phyloP scores from a whole-genome alignment of 2,329 filamentous ascomycete species.

The Aureobasidium sp. region DNA sequence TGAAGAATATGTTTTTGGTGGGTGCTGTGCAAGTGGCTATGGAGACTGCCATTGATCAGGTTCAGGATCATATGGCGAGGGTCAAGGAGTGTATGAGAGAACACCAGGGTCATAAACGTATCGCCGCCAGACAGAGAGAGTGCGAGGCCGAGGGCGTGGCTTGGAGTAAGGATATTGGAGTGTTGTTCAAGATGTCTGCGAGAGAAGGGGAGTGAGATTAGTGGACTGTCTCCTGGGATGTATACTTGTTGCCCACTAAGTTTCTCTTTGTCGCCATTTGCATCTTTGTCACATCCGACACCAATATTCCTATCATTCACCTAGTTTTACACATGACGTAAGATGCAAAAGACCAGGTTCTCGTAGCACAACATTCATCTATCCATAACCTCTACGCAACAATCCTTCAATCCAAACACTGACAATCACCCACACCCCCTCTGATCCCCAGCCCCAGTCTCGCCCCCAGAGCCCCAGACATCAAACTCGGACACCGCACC shows the following conservation, averaged over 20 bases:
- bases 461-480: background rate
- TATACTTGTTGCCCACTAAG: too few relatives aligned
- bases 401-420: background rate
- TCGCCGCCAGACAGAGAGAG: background rate
- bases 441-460: background rate
- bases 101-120: background rate
- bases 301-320: too few relatives aligned
- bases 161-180: background rate
- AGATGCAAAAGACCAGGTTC: too few relatives aligned
- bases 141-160: background rate
- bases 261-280: too few relatives aligned
- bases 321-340: too few relatives aligned
- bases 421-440: background rate
- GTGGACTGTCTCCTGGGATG: background rate
- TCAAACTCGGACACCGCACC: background rate
- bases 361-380: too few relatives aligned
- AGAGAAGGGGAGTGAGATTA: background rate
- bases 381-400: too few relatives aligned
- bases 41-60: constrained; percentile 1
- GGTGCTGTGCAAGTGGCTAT: constrained; percentile 2
- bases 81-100: background rate
- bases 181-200: background rate
- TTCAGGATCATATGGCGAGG: background rate
- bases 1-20: constrained; percentile 12
- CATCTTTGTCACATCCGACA: too few relatives aligned